Evolutionary conservation across 2,329 filamentous ascomycete species (phyloP).

Genomic region (Fusarium pseudocircinatum): DNA sequence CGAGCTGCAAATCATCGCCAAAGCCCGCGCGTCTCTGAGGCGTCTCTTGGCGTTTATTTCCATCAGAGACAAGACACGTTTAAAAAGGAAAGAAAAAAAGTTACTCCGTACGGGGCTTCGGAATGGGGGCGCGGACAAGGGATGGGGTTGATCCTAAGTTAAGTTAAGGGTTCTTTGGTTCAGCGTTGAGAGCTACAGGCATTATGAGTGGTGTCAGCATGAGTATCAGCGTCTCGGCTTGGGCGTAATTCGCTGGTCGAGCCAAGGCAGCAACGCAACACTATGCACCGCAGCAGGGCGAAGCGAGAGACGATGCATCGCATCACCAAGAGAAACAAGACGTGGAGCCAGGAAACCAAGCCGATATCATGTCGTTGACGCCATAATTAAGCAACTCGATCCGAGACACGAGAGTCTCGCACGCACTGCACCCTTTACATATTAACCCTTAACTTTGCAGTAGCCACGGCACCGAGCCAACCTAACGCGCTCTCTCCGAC

Average conservation of each 20-base stretch:
- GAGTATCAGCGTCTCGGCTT: slow-evolving; percentile 20
- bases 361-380: slow-evolving; percentile 24
- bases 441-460: slow-evolving; percentile 32
- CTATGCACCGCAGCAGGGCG: slow-evolving; percentile 27
- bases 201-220: slow-evolving; percentile 28
- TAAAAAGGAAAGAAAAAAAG: slow-evolving; percentile 10
- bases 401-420: too few species aligned
- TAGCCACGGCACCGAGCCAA: slow-evolving; percentile 12
- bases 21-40: slow-evolving; percentile 33
- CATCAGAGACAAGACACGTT: slow-evolving; percentile 36
- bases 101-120: slow-evolving; percentile 40
- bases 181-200: slow-evolving; percentile 10
- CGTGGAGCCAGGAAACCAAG: slow-evolving; percentile 7
- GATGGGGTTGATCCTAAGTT: slow-evolving; percentile 32
- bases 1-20: slow-evolving; percentile 39
- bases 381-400: slow-evolving; percentile 29
- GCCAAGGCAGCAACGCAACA: slow-evolving; percentile 27
- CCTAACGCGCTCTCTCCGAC: slow-evolving; percentile 18
- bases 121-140: slow-evolving; percentile 25
- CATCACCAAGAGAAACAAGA: slow-evolving; percentile 27
- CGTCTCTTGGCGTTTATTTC: slow-evolving; percentile 31
- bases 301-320: slow-evolving; percentile 37
- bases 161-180: slow-evolving; percentile 19
- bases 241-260: slow-evolving; percentile 16
- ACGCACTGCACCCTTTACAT: too few species aligned